These are phyloP conservation scores for Fusarium robinianum DNA, from an alignment of 2,329 filamentous ascomycete species.

Conservation along the genomic window DNA sequence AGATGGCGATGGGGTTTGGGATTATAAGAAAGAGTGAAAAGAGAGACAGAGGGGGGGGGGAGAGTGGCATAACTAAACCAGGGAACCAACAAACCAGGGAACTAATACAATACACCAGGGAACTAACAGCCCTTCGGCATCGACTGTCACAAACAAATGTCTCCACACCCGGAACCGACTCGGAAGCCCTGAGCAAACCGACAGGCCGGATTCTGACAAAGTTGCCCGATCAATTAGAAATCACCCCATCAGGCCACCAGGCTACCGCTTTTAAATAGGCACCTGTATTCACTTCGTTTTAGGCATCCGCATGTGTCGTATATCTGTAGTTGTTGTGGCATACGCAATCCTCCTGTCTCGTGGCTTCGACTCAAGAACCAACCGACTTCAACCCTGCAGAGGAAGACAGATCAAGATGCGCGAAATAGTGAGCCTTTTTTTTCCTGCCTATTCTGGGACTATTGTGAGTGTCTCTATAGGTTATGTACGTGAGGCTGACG, in stretches of 20 bases:
- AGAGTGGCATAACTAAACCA: no score
- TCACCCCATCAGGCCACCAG: conserved; percentile 22
- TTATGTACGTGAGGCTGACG: conserved; percentile 55
- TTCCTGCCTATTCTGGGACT: conserved; percentile 7
- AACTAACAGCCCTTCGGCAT: no score
- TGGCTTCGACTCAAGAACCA: conserved; percentile 10
- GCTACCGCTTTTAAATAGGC: conserved; percentile 23
- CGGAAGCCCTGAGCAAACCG: no score
- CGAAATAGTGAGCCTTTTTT: conserved; percentile 68
- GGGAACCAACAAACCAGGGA: no score
- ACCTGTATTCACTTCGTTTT: conserved; percentile 25
- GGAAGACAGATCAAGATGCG: conserved; percentile 57
- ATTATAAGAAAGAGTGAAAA: no score
- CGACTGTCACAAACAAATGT: no score
- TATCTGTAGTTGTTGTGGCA: conserved; percentile 3
- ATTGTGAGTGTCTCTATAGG: conserved; percentile 9
- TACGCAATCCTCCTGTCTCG: conserved; percentile 54
- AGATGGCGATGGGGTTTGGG: no score
- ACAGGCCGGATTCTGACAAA: no score
- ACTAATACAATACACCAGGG: no score
- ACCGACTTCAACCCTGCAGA: neutral
- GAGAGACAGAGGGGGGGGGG: no score
- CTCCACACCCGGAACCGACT: no score
- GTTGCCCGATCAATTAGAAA: conserved; percentile 19
- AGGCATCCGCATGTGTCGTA: conserved; percentile 23